phyloP scores from a whole-genome alignment of 192 early-diverging fungal genomes.

The Coemansia sp. region DNA sequence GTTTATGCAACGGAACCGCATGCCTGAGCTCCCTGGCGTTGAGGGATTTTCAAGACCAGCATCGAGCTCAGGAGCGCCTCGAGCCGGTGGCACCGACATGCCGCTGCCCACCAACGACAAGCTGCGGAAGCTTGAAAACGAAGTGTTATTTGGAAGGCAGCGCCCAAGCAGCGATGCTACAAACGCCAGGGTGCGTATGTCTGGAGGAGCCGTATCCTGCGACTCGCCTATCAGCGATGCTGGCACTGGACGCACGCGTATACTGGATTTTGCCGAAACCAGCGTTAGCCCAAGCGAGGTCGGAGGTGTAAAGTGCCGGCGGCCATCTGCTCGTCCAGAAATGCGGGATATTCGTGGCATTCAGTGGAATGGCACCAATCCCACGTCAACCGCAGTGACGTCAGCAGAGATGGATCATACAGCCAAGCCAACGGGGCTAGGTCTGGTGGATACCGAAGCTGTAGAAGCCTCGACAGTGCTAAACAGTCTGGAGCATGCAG shows the following conservation, averaged over 20 bases:
- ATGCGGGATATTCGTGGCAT: slow-evolving; percentile 42
- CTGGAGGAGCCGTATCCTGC: background rate
- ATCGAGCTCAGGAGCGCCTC: slow-evolving; percentile 4
- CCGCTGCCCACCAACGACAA: slow-evolving; percentile 23
- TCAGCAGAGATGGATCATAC: background rate
- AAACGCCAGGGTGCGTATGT: background rate
- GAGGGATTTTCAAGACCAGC: slow-evolving; percentile 17
- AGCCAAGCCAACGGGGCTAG: slow-evolving; percentile 6
- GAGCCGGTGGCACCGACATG: background rate
- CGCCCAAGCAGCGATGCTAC: background rate
- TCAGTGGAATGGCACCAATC: slow-evolving; percentile 25
- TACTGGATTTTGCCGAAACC: slow-evolving; percentile 42
- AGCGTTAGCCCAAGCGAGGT: slow-evolving; percentile 3
- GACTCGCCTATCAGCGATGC: slow-evolving; percentile 47
- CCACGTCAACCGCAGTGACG: slow-evolving; percentile 10
- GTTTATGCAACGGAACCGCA: slow-evolving; percentile 5
- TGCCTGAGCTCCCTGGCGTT: slow-evolving; percentile 21
- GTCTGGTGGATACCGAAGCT: slow-evolving; percentile 2
- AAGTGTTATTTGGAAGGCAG: slow-evolving; percentile 23
- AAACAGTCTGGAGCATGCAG: slow-evolving; percentile 17
- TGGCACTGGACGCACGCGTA: slow-evolving; percentile 45
- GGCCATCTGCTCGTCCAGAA: slow-evolving; percentile 43
- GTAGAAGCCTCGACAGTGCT: slow-evolving; percentile 12
- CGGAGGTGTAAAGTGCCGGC: slow-evolving; percentile 2
- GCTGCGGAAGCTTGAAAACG: slow-evolving; percentile 31